phyloP scores from a whole-genome alignment of 306 rosid genomes.

The Sicyos baderoa region DNA sequence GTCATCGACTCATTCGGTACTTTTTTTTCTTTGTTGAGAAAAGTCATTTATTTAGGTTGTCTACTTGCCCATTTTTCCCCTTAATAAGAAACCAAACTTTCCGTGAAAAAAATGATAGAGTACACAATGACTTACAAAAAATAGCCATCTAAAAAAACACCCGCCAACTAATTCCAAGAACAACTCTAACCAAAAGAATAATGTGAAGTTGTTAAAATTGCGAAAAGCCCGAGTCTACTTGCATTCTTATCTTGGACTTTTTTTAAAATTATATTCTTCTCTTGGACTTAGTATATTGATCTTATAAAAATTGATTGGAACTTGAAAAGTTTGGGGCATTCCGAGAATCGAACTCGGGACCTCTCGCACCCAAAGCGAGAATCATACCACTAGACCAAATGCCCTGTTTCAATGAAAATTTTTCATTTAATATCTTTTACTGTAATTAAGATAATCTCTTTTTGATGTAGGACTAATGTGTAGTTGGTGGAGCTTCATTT shows the following conservation, averaged over 20 bases:
- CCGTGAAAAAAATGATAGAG: too few species aligned
- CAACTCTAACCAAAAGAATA: too few species aligned
- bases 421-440: background rate
- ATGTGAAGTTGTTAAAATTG: too few species aligned
- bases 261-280: background rate
- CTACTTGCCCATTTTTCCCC: background rate
- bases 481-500: too few species aligned
- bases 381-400: background rate
- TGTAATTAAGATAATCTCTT: background rate
- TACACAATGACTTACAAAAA: too few species aligned
- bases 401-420: background rate
- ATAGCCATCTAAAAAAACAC: too few species aligned
- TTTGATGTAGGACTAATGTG: background rate
- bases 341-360: background rate
- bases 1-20: too few species aligned
- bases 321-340: slow-evolving; percentile 18
- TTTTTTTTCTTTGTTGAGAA: background rate
- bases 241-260: background rate
- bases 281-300: background rate
- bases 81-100: too few species aligned
- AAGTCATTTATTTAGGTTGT: background rate
- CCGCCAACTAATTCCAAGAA: too few species aligned
- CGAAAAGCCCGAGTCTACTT: too few species aligned
- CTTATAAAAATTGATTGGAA: background rate
- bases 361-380: background rate